These are phyloP conservation scores for Podaxis sp. DNA, from an alignment of 768 basidiomycete species.

Conservation along the genomic window DNA sequence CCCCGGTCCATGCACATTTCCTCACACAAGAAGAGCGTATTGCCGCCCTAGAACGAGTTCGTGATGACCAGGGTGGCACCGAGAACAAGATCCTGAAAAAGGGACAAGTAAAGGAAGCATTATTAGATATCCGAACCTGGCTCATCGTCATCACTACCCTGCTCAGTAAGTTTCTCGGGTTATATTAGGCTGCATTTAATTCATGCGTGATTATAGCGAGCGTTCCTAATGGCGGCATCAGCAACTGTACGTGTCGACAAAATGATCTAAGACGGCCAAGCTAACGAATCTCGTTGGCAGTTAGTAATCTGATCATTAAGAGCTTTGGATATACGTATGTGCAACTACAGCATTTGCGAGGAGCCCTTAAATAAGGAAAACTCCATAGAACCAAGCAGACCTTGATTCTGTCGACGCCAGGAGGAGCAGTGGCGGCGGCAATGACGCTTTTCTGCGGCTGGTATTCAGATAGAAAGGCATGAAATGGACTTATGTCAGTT, in stretches of 20 bases:
- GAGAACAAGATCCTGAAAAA: constrained; percentile 59
- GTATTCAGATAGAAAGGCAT: constrained; percentile 64
- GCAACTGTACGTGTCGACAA: constrained; percentile 47
- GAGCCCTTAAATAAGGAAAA: neutral
- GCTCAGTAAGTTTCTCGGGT: constrained; percentile 41
- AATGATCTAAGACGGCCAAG: neutral
- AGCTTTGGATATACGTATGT: constrained; percentile 62
- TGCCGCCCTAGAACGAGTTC: constrained; percentile 62
- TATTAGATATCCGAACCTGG: constrained; percentile 60
- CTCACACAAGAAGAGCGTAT: constrained; percentile 59
- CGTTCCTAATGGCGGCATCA: constrained; percentile 62
- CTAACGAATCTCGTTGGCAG: constrained; percentile 24
- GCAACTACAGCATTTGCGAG: neutral
- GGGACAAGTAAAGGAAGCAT: constrained; percentile 55
- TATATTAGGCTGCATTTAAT: neutral
- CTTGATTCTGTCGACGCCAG: constrained; percentile 56
- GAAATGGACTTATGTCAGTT: neutral
- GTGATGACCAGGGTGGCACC: constrained; percentile 64
- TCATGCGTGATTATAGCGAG: constrained; percentile 40
- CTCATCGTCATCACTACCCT: constrained; percentile 57
- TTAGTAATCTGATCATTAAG: constrained; percentile 62
- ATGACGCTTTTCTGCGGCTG: constrained; percentile 56
- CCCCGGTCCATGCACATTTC: constrained; percentile 57
- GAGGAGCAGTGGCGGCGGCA: constrained; percentile 45
- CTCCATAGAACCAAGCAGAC: constrained; percentile 51